phyloP scores from a whole-genome alignment of 2,329 filamentous ascomycete genomes.

The Ophiostoma fasciatum region DNA sequence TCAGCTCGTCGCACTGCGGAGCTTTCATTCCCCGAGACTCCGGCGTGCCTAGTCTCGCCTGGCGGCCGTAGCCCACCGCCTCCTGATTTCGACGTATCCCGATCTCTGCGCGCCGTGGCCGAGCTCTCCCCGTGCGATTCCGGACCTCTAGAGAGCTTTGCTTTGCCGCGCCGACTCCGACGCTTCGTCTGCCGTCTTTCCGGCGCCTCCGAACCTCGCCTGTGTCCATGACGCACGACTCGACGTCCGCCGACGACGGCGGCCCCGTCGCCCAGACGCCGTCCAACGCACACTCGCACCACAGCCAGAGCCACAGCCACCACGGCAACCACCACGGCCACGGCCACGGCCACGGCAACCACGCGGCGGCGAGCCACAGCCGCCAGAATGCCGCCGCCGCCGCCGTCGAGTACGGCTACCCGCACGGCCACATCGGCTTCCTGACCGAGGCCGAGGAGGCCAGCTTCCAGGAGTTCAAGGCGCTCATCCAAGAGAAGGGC shows the following conservation, averaged over 20 bases:
- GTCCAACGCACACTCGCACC: slow-evolving; percentile 1
- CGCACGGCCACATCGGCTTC: slow-evolving; percentile 67
- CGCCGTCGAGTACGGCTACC: slow-evolving; percentile 36
- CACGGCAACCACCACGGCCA: not conserved
- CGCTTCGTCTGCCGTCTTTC: no score
- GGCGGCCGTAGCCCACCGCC: no score
- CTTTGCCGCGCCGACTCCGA: no score
- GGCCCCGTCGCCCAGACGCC: slow-evolving; percentile 4
- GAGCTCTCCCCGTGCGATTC: no score
- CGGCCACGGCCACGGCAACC: not conserved
- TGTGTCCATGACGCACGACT: slow-evolving; percentile 1
- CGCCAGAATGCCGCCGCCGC: slow-evolving; percentile 10
- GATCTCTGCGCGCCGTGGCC: no score
- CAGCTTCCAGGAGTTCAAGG: slow-evolving; percentile 59
- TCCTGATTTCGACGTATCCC: no score
- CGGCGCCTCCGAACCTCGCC: no score
- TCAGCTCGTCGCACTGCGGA: no score
- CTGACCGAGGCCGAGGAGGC: slow-evolving; percentile 53
- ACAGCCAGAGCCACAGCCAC: slow-evolving; percentile 10
- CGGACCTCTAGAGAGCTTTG: no score
- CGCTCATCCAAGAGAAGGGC: slow-evolving; percentile 46
- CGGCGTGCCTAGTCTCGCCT: no score
- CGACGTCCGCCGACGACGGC: slow-evolving; percentile 3
- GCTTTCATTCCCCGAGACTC: no score
- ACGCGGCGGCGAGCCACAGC: not conserved